Conservation (phyloP, 192 early-diverging fungal species). For the Haplosporangium gracile region DNA sequence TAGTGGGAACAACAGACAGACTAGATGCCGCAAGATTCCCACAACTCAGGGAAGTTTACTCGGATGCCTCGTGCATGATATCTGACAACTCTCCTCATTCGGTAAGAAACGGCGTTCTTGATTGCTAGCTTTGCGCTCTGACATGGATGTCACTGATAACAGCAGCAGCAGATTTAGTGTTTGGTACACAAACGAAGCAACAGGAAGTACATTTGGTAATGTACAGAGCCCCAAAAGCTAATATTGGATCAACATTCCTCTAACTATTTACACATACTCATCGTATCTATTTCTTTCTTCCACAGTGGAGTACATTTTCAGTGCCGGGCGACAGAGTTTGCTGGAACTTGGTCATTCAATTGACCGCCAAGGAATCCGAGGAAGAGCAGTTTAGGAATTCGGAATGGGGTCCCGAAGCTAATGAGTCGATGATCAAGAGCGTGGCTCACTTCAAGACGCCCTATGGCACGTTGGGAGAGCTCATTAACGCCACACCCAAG, state of each 20-base stretch:
- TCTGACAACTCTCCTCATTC: neutral
- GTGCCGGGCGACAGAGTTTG: conserved; percentile 10
- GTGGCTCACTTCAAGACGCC: conserved; percentile 11
- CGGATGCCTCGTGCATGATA: neutral
- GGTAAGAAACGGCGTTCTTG: neutral
- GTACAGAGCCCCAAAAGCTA: neutral
- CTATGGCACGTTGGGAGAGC: conserved; percentile 3
- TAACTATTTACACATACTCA: neutral
- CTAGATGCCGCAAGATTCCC: neutral
- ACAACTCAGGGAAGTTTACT: neutral
- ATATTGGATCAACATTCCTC: neutral
- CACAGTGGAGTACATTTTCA: neutral
- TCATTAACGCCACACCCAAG: conserved; percentile 14
- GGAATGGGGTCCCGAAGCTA: conserved; percentile 21
- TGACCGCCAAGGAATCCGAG: neutral
- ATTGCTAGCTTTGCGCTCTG: neutral
- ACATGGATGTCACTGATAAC: neutral
- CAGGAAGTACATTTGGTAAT: neutral
- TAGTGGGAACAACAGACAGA: conserved; percentile 14
- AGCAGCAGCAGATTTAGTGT: neutral
- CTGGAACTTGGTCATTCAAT: conserved; percentile 6
- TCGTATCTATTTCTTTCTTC: neutral
- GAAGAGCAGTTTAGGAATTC: conserved; percentile 7
- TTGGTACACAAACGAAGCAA: neutral
- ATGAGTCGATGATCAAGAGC: neutral